Evolutionary conservation across 805 yeast genomes (phyloP), one percentile per base, ranked within the genome.

Genomic region (Teunomyces kruisii): DNA sequence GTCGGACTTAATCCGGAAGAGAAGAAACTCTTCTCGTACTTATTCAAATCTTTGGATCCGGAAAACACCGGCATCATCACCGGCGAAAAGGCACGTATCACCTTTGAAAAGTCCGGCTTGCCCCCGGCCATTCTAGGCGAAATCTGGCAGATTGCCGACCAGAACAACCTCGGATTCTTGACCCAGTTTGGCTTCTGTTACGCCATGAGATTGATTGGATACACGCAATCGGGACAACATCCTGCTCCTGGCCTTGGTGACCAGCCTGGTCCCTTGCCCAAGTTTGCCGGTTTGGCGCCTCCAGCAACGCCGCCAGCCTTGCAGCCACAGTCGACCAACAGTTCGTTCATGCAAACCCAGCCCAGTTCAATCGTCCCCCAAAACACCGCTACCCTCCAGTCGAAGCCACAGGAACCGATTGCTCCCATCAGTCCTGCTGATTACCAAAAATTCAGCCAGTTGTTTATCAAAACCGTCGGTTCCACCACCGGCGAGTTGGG

Each of bases 61-160:
- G 94, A 87, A 55, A 75, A 77, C 37, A 68, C 85, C 37, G 96
- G 96, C 4, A 75, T 85, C 26, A 86, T 92, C 46, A 86, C 97
- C 3, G 99, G 99, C 29, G 91, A 86, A 31, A 81, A 84, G 32
- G 88, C 96, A 9, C 80, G 94, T 53, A 76, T 88, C 9, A 74
- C 95, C 6, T 82, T 94, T 51, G 96, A 90, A 56, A 86, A 86
- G 47, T 83, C 95, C 3, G 95, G 96, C 1, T 74, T 94, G 39
- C 83, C 94, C 5, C 84, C 95, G 3, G 73, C 83, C 13, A 69
- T 79, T 26, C 73, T 94, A 29, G 96, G 97, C 8, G 94, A 90
- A 65, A 84, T 94, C 51, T 94, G 99, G 99, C 91, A 87, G 63
- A 62, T 86, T 29, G 90, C 96, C n/a, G 99, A 94, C 67, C 78